Evolutionary conservation across 768 basidiomycete species (phyloP).

Genomic region (Suillus clintonianus): DNA sequence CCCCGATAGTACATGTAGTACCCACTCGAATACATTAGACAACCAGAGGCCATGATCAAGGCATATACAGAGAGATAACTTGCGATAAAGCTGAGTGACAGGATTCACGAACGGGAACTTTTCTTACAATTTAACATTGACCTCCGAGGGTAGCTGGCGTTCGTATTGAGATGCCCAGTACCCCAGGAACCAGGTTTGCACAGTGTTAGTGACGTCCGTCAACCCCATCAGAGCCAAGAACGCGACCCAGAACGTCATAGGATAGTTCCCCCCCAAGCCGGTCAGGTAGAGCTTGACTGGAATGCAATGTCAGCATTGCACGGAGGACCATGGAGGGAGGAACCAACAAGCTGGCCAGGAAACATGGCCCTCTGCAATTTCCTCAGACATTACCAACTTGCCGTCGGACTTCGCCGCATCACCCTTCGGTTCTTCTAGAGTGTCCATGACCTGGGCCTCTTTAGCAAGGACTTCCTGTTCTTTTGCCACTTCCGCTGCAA

Average conservation of each 20-base stretch:
- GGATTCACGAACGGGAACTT: not conserved
- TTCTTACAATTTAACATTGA: constrained; percentile 36
- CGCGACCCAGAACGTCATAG: constrained; percentile 34
- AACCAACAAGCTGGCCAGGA: constrained; percentile 47
- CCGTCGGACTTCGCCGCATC: constrained; percentile 36
- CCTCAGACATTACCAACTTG: constrained; percentile 67
- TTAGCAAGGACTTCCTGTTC: constrained; percentile 13
- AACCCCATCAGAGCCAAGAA: constrained; percentile 18
- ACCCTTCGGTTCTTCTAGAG: constrained; percentile 15
- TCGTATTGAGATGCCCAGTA: constrained; percentile 48
- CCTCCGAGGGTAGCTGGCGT: constrained; percentile 30
- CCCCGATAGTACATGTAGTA: constrained; percentile 48
- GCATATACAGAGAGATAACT: constrained; percentile 55
- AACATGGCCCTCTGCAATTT: constrained; percentile 61
- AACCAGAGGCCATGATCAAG: constrained; percentile 33
- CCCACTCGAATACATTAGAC: constrained; percentile 35
- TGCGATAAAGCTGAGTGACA: not conserved
- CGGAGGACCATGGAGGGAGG: not conserved
- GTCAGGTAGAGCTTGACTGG: constrained; percentile 31
- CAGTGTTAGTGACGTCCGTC: constrained; percentile 19
- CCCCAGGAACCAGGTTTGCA: constrained; percentile 46
- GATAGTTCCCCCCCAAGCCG: constrained; percentile 23
- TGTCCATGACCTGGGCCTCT: constrained; percentile 22
- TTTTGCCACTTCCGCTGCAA: constrained; percentile 20
- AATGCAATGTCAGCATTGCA: constrained; percentile 25